Conservation (phyloP, 371 early-diverging fungal species). For the Mortierella sp. region DNA sequence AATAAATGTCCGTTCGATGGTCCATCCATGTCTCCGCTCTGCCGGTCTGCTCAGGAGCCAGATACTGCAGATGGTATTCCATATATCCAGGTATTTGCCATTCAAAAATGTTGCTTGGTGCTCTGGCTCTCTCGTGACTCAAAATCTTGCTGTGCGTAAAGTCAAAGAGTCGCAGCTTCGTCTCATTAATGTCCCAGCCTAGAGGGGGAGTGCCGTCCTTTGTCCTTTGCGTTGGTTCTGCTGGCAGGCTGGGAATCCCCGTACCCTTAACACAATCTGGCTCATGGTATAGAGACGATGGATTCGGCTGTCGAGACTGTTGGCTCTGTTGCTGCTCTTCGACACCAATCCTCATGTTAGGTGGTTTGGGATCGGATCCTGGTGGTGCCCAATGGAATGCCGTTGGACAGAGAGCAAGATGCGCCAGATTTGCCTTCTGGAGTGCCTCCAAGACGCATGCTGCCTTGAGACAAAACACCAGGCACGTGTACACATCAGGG, state of each 20-base stretch:
- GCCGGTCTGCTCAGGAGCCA: constrained; percentile 72
- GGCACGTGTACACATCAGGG: constrained; percentile 33
- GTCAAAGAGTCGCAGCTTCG: constrained; percentile 42
- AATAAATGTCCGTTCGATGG: constrained; percentile 72
- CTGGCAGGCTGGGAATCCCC: not conserved
- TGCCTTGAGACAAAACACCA: constrained; percentile 48
- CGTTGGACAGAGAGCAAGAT: constrained; percentile 39
- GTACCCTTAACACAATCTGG: not conserved
- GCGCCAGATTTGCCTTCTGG: constrained; percentile 35
- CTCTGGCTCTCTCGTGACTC: constrained; percentile 51
- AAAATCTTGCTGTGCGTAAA: constrained; percentile 51
- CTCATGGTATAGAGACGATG: constrained; percentile 31
- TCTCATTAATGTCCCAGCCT: constrained; percentile 32
- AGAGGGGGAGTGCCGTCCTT: not conserved
- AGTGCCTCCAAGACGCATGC: constrained; percentile 39
- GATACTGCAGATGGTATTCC: constrained; percentile 48
- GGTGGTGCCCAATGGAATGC: constrained; percentile 41
- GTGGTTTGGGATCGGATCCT: constrained; percentile 3
- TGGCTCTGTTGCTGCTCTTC: not conserved
- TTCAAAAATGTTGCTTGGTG: constrained; percentile 47
- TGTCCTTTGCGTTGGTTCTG: not conserved
- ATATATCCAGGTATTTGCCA: constrained; percentile 51
- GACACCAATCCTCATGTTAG: not conserved
- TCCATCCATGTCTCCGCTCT: constrained; percentile 70
- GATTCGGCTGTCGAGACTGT: not conserved